phyloP scores from a whole-genome alignment of 495 filamentous ascomycete species.

The Cercophora samala region DNA sequence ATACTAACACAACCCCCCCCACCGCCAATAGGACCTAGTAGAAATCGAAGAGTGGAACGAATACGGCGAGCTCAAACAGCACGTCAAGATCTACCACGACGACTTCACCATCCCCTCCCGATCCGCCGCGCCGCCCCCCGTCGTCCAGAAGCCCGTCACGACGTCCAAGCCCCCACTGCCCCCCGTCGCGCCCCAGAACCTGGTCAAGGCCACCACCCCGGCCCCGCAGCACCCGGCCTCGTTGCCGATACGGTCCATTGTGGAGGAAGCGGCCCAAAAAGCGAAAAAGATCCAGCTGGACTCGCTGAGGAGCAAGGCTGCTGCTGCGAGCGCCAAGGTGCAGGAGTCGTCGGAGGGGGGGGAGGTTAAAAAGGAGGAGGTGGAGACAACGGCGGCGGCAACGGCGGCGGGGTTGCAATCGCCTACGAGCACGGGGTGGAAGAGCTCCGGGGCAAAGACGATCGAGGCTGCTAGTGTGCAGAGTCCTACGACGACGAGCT shows the following conservation, averaged over 20 bases:
- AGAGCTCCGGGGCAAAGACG: constrained; percentile 12
- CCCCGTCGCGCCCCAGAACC: constrained; percentile 15
- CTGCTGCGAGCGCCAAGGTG: constrained; percentile 13
- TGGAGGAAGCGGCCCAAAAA: constrained; percentile 67
- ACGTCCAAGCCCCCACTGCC: constrained; percentile 36
- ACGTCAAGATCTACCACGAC: constrained; percentile 60
- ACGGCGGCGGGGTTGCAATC: constrained; percentile 33
- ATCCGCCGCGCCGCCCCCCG: constrained; percentile 37
- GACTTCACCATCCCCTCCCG: constrained; percentile 48
- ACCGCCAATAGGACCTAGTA: constrained; percentile 67
- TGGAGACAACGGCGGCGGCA: too few species aligned
- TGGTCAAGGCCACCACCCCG: constrained; percentile 18
- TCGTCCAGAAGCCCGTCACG: constrained; percentile 28
- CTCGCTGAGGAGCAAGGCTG: constrained; percentile 35
- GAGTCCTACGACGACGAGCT: constrained; percentile 44
- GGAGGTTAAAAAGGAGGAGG: background rate
- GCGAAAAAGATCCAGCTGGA: constrained; percentile 51
- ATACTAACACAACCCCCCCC: constrained; percentile 2
- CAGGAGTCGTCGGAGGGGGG: background rate
- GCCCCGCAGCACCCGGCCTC: constrained; percentile 20
- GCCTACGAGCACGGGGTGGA: constrained; percentile 38
- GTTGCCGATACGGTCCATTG: constrained; percentile 60
- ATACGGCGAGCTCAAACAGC: constrained; percentile 88
- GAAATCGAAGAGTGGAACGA: constrained; percentile 99
- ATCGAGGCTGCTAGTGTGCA: constrained; percentile 37